These are phyloP conservation scores for Phialophora chinensis DNA, from an alignment of 2,329 filamentous ascomycete species.

Conservation along the genomic window DNA sequence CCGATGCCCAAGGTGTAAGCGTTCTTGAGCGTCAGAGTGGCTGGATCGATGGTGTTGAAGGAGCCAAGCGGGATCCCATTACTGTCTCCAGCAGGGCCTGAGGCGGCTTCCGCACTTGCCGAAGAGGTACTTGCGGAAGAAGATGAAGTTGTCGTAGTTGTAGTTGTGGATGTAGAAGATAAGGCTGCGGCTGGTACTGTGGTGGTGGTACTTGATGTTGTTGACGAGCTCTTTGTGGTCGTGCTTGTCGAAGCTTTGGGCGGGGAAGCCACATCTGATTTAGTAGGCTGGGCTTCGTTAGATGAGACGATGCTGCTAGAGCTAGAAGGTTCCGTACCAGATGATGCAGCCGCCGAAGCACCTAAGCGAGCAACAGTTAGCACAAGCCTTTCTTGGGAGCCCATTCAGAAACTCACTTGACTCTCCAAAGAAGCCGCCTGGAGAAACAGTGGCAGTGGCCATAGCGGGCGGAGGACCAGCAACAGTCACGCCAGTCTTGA, in stretches of 20 bases:
- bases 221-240: slow-evolving; percentile 10
- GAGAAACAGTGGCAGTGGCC: slow-evolving; percentile 24
- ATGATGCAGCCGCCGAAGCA: slow-evolving; percentile 18
- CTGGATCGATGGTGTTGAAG: slow-evolving; percentile 35
- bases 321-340: slow-evolving; percentile 33
- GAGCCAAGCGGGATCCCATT: slow-evolving; percentile 24
- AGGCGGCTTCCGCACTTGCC: slow-evolving; percentile 17
- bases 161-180: slow-evolving; percentile 20
- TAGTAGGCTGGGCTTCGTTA: slow-evolving; percentile 33
- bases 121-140: slow-evolving; percentile 17
- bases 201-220: slow-evolving; percentile 11
- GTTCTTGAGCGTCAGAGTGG: slow-evolving; percentile 38
- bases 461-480: slow-evolving; percentile 25
- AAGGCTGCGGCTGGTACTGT: slow-evolving; percentile 4
- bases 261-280: slow-evolving; percentile 26
- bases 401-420: slow-evolving; percentile 23
- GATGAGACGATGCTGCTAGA: slow-evolving; percentile 31
- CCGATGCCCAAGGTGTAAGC: slow-evolving; percentile 34
- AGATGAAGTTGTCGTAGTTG: slow-evolving; percentile 15
- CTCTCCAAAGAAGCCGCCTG: slow-evolving; percentile 22
- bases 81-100: slow-evolving; percentile 10
- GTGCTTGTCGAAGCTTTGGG: slow-evolving; percentile 21
- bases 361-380: background rate
- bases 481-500: slow-evolving; percentile 34
- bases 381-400: background rate